Evolutionary conservation across 140 eudicot genomes (phyloP).

Genomic region (Cichorium intybus): DNA sequence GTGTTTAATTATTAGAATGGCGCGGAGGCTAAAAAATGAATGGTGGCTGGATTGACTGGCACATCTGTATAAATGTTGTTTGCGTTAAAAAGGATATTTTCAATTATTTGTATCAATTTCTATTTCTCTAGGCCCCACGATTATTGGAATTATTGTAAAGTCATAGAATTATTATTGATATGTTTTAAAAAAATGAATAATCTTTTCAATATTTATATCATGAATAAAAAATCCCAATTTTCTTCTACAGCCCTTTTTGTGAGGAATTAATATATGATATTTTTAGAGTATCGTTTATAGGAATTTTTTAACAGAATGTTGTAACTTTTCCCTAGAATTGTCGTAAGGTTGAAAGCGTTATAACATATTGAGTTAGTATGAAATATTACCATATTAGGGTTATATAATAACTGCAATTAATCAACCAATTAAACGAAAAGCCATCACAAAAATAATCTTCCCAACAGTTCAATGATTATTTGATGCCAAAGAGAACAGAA

Average conservation of each 20-base stretch:
- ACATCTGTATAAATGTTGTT: background rate
- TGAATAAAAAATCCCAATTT: background rate
- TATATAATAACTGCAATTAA: background rate
- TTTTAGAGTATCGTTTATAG: background rate
- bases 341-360: background rate
- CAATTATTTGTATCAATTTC: background rate
- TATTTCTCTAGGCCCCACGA: background rate
- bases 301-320: background rate
- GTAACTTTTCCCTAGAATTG: background rate
- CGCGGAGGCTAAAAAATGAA: background rate
- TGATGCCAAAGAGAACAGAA: background rate
- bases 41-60: slow-evolving; percentile 1
- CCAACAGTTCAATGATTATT: background rate
- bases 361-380: background rate
- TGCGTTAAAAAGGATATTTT: background rate
- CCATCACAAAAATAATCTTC: background rate
- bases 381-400: background rate
- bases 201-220: too few relatives aligned
- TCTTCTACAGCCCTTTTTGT: background rate
- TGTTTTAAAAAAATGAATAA: too few relatives aligned
- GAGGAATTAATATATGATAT: background rate
- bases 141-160: background rate
- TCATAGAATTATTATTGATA: too few relatives aligned
- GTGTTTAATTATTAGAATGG: background rate
- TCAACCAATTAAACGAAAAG: background rate